These are phyloP conservation scores for Serendipita sp. DNA, from an alignment of 768 basidiomycete species.

Conservation along the genomic window DNA sequence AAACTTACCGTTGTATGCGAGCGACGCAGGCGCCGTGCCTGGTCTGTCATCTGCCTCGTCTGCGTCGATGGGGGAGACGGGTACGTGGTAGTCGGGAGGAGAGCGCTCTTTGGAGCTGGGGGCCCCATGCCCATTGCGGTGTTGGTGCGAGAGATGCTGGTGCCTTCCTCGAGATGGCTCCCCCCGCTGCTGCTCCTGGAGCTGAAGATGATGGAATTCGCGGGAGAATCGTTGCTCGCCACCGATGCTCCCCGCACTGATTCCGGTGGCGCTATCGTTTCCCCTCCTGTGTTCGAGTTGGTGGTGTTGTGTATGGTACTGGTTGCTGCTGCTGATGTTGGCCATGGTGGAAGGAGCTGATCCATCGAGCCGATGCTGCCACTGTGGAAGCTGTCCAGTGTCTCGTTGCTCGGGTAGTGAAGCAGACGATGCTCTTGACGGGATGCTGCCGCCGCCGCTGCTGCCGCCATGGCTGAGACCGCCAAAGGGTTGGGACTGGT, in stretches of 20 bases:
- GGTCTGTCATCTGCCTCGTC: not conserved
- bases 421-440: not conserved
- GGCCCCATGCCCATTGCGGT: not conserved
- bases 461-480: not conserved
- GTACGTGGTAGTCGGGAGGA: conserved; percentile 1
- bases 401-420: conserved; percentile 4
- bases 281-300: conserved; percentile 13
- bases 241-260: conserved; percentile 3
- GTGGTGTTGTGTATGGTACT: conserved; percentile 15
- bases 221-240: conserved; percentile 5
- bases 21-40: conserved; percentile 6
- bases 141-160: not conserved
- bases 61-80: conserved; percentile 3
- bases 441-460: not conserved
- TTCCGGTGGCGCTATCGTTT: conserved; percentile 6
- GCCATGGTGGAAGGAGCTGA: conserved; percentile 21
- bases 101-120: conserved; percentile 4
- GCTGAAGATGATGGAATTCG: conserved; percentile 3
- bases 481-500: not conserved
- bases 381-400: conserved; percentile 16
- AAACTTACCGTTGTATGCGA: conserved; percentile 1
- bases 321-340: conserved; percentile 23
- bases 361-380: conserved; percentile 22
- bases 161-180: not conserved
- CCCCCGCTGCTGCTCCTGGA: conserved; percentile 1